Base-by-base conservation (phyloP, 306 rosid species). In the Sindora glabra region DNA sequence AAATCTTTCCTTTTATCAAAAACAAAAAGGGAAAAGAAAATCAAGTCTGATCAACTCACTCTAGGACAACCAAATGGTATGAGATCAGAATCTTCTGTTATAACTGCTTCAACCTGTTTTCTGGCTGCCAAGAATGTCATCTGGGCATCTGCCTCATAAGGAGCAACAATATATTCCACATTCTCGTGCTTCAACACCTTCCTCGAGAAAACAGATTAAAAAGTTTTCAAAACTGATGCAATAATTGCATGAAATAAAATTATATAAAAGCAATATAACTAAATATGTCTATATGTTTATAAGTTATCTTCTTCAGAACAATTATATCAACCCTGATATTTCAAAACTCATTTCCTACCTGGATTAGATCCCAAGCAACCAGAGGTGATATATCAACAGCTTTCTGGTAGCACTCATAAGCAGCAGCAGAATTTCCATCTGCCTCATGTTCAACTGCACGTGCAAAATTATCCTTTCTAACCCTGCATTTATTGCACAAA, bases 61-160 rank as follows among this genome's bases (percentile, higher is more conserved):
- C 94, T 88, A 23, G 96, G 94, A 56, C 96, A 92, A 41, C 96
- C 96, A 62, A 88, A 92, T 36, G 96, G 94, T 76, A 92, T 86
- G 17, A 92, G 95, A 78, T 92, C 98, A 2, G 98, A 92, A 63
- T 92, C 98, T 74, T 86, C 96, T 1, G 98, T 92, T 72, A 92
- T 77, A 65, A 92, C 95, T 17, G 86, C 98, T 53, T 79, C 96
- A 56, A 92, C 95, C 66, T 70, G 90, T 41, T 81, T 80, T 59
- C 67, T 83, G 53, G 70, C 27, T 19, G 98, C 98, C 85, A 92
- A 74, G 79, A 86, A 92, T 52, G 98, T 78, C 98, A 92, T 78
- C 57, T 92, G 98, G 26, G 98, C 95, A 75, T 92, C 98, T 58
- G 96, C 98, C 71, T 92, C 96, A 8, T 92, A 92, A 51, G 98